Base-by-base conservation (phyloP, 305 asterid species). In the Solanum hybrid region DNA sequence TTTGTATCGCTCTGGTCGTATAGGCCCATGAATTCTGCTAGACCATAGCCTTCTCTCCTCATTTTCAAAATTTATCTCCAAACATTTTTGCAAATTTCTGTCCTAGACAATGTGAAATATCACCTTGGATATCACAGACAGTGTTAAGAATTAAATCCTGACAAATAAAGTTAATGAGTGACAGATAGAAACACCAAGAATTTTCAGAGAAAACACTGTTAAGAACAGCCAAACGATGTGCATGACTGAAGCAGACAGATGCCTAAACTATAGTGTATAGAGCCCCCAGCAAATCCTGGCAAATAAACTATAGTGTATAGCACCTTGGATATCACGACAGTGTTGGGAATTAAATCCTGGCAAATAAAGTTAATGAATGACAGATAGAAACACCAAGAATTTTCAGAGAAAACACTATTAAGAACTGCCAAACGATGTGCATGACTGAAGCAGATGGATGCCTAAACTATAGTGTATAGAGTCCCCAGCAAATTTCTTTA, bases 11-110 rank as follows among this genome's bases (percentile, higher is more conserved):
- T 93, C 99, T 92, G 86, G 98, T 97, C 61, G 95, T 97, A 91
- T 94, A 97, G 35, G 97, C 99, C 98, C 98, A 94, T 9, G 98
- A 97, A 89, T 97, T 95, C 93, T 97, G 98, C 99, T 95, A 97
- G 87, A 94, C 99, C 98, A 95, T 94, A 83, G 92, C 91, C 93
- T 94, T 97, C 89, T 96, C 99, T 90, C 99, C 92, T 97, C 98
- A 83, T 96, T 92, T 92, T 95, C 99, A 89, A 94, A 95, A 85
- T 95, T 91, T 71, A 97, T 95, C 92, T 95, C 98, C 85, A 95
- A 24, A 95, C 96, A 95, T 97, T 91, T 96, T 94, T 2, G 98
- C 97, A 92, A 96, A 96, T 83, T 92, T 96, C 91, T 96, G 98
- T 79, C 99, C 99, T 87, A 95, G 91, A 90, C 96, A 97, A 83